These are phyloP conservation scores for Trametes hirsuta DNA, from an alignment of 1,284 basidiomycete species.

Conservation along the genomic window DNA sequence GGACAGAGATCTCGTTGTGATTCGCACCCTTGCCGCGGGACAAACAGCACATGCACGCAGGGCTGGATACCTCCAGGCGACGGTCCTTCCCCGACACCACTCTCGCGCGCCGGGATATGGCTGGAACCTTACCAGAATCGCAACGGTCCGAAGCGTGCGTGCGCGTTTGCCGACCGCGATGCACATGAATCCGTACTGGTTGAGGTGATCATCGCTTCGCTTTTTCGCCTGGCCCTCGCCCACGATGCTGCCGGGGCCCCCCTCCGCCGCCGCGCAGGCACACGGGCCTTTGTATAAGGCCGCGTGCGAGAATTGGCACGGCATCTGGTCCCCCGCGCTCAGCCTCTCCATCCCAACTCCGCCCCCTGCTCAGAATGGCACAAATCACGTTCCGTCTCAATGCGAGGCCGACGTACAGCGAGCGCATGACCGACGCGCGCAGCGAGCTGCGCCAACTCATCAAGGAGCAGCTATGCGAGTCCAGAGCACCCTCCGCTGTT, in stretches of 20 bases:
- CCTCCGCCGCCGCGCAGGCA: constrained; percentile 9
- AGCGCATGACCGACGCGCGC: constrained; percentile 38
- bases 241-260: constrained; percentile 18
- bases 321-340: constrained; percentile 17
- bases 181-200: constrained; percentile 13
- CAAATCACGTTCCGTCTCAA: constrained; percentile 29
- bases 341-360: constrained; percentile 20
- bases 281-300: constrained; percentile 22
- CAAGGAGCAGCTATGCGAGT: constrained; percentile 33
- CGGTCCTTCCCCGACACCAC: constrained; percentile 9
- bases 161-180: constrained; percentile 19
- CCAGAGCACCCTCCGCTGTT: constrained; percentile 1
- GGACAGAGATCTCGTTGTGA: constrained; percentile 17
- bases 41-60: constrained; percentile 14
- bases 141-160: constrained; percentile 14
- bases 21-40: constrained; percentile 17
- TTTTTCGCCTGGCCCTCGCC: constrained; percentile 22
- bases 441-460: constrained; percentile 35
- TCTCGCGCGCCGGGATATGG: constrained; percentile 13
- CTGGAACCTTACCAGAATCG: constrained; percentile 15
- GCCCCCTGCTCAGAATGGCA: constrained; percentile 19
- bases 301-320: constrained; percentile 18
- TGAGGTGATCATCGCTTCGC: constrained; percentile 21
- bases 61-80: constrained; percentile 17
- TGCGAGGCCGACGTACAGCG: constrained; percentile 35